A percentile compares a stretch with the other conserved stretches of the same genome.
Conservation (phyloP, 176 grass and related monocot genomes). For the Aegilops sharonensis region DNA sequence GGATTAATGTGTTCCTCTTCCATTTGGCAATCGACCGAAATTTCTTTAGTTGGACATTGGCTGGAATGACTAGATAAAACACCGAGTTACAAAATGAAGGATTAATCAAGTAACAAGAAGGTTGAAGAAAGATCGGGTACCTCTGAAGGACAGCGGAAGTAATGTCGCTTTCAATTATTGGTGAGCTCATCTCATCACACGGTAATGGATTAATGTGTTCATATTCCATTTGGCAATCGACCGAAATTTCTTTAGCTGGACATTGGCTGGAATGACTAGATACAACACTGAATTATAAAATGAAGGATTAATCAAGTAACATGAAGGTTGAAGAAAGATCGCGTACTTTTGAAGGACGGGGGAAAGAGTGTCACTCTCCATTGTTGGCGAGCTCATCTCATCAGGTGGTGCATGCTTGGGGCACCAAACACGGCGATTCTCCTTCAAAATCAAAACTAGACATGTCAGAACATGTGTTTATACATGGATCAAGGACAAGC, state of each 20-base stretch:
- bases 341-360: slow-evolving; percentile 9
- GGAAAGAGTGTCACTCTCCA: background rate
- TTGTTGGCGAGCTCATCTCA: background rate
- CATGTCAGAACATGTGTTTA: slow-evolving; percentile 10
- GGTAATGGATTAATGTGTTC: background rate
- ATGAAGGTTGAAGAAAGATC: background rate
- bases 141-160: background rate
- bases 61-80: slow-evolving; percentile 12
- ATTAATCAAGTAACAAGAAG: background rate
- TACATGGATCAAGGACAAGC: background rate
- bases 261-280: slow-evolving; percentile 17
- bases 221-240: background rate
- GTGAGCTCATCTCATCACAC: background rate
- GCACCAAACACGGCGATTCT: background rate
- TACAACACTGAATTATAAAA: background rate
- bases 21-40: background rate
- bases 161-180: background rate
- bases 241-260: background rate
- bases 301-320: background rate
- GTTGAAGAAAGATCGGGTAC: slow-evolving; percentile 6
- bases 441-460: slow-evolving; percentile 3
- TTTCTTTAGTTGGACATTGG: background rate
- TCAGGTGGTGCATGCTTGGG: slow-evolving; percentile 41
- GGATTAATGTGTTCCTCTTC: background rate
- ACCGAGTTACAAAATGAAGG: background rate